phyloP scores from a whole-genome alignment of 768 basidiomycete species.

The Russula griseocarnosa region DNA sequence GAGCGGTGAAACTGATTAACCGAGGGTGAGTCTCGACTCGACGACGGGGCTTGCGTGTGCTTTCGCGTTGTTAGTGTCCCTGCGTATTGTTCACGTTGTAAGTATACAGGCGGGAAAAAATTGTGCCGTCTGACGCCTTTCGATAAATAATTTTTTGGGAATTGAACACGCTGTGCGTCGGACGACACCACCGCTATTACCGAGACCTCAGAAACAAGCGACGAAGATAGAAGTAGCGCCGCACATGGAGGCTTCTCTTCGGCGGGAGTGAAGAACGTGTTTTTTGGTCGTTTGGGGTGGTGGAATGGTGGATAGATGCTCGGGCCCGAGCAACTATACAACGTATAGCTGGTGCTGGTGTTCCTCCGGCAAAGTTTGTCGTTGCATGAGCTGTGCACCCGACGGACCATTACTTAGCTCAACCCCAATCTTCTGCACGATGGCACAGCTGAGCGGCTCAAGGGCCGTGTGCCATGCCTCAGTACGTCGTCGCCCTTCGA shows the following conservation, averaged over 20 bases:
- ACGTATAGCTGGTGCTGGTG: neutral
- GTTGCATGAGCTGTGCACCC: slow-evolving; percentile 21
- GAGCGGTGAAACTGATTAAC: neutral
- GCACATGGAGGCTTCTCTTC: no score
- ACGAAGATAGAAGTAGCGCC: no score
- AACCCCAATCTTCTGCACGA: slow-evolving; percentile 69
- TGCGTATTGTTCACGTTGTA: no score
- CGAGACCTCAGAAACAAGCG: no score
- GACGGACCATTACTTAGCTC: slow-evolving; percentile 71
- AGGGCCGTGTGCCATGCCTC: slow-evolving; percentile 61
- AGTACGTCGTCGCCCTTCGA: slow-evolving; percentile 59
- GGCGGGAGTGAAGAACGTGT: neutral
- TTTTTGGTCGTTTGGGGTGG: neutral
- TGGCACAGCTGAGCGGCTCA: slow-evolving; percentile 59
- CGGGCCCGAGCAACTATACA: neutral
- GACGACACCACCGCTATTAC: no score
- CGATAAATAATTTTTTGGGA: no score
- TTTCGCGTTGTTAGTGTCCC: no score
- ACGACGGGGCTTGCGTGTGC: neutral
- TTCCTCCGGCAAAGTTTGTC: neutral
- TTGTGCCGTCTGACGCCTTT: no score
- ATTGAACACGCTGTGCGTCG: no score
- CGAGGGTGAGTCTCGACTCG: no score
- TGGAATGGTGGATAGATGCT: no score
- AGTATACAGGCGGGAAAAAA: neutral